Percentiles rank a stretch among this genome's conserved stretches.
phyloP scores from a whole-genome alignment of 345 rosid genomes.

The Salix dunnii region DNA sequence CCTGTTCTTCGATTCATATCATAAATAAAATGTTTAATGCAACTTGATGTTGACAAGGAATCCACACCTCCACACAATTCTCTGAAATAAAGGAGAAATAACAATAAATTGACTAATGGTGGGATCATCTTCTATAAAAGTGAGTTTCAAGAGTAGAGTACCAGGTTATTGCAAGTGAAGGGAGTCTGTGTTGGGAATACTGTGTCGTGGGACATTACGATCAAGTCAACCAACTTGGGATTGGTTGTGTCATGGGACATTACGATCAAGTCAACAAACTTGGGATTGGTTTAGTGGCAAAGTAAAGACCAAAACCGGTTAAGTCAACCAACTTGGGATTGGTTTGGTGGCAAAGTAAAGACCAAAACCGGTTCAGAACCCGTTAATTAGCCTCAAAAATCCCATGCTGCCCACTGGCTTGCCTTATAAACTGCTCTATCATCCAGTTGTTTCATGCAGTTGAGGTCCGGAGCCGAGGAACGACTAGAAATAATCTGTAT shows the following conservation, averaged over 20 bases:
- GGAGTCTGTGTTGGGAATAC: background rate
- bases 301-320: too few relatives aligned
- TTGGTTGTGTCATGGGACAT: too few relatives aligned
- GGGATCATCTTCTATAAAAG: background rate
- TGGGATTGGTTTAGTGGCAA: too few relatives aligned
- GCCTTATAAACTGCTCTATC: too few relatives aligned
- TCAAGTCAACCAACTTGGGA: background rate
- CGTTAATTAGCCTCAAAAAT: background rate
- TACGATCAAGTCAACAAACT: too few relatives aligned
- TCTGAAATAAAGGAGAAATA: background rate
- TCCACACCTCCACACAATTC: background rate
- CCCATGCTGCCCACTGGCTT: background rate
- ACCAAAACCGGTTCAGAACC: background rate
- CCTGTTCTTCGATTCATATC: background rate
- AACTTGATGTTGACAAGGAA: background rate
- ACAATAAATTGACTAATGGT: background rate
- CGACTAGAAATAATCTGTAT: background rate
- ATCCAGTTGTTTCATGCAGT: background rate
- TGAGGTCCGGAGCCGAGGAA: background rate
- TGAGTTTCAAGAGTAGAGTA: background rate
- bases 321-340: background rate
- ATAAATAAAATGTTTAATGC: background rate
- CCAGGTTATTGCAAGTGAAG: background rate
- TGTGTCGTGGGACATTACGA: too few relatives aligned
- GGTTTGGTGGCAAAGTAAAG: background rate